phyloP scores from a whole-genome alignment of 352 stramenopile species.

The Phytopythium helicoides region DNA sequence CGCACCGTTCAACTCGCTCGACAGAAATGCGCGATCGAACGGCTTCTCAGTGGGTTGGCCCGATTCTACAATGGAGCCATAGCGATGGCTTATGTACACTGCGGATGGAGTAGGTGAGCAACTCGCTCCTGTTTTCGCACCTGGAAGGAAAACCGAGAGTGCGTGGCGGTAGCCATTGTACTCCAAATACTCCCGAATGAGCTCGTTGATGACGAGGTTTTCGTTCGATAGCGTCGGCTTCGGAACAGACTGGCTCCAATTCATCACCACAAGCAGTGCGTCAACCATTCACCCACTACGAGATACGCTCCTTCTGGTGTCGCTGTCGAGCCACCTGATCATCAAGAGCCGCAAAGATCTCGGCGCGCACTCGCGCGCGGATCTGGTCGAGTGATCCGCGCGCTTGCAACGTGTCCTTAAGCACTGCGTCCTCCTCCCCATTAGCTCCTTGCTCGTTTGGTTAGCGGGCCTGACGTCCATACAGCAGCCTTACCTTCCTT shows the following conservation, averaged over 20 bases:
- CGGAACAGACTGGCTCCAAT: conserved; percentile 27
- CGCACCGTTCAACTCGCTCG: conserved; percentile 73
- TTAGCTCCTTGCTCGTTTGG: neutral
- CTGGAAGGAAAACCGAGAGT: conserved; percentile 84
- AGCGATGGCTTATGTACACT: conserved; percentile 4
- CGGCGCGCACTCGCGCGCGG: conserved; percentile 78
- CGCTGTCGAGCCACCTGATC: conserved; percentile 43
- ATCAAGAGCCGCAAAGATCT: conserved; percentile 83
- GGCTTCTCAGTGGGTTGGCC: conserved; percentile 73
- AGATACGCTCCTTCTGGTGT: neutral
- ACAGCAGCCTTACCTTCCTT: conserved; percentile 47
- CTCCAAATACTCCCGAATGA: conserved; percentile 92
- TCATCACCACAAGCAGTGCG: neutral
- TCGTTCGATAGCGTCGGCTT: conserved; percentile 89
- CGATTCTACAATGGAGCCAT: conserved; percentile 39
- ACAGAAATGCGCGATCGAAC: conserved; percentile 83
- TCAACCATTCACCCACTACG: neutral
- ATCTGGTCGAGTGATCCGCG: conserved; percentile 77
- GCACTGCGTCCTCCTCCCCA: conserved; percentile 24
- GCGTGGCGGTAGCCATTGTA: conserved; percentile 93
- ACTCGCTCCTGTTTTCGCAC: conserved; percentile 20
- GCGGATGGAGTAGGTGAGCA: no score
- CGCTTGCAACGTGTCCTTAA: conserved; percentile 83
- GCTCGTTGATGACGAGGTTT: conserved; percentile 94
- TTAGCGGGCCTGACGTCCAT: no score